Percentiles rank a stretch among this genome's conserved stretches.
These are phyloP conservation scores for Astrephomene gubernaculifera DNA, from an alignment of 139 green algal species.

Conservation along the genomic window DNA sequence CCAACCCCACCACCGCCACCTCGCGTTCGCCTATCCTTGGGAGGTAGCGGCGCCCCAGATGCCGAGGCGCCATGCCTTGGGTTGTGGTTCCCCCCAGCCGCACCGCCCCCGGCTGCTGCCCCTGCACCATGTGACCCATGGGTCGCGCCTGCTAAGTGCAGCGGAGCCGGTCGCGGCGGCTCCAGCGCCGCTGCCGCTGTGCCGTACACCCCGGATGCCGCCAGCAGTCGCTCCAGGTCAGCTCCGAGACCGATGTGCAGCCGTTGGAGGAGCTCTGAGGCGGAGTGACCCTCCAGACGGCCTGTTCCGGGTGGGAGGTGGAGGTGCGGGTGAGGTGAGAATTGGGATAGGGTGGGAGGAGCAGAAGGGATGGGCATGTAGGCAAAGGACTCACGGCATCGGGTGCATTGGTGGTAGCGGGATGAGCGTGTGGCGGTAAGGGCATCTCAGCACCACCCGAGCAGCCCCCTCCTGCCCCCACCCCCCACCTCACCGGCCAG, in stretches of 20 bases:
- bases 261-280: slow-evolving; percentile 31
- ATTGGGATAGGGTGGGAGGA: not conserved
- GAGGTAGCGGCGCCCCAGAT: too few relatives aligned
- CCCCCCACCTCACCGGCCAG: too few relatives aligned
- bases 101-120: too few relatives aligned
- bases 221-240: slow-evolving; percentile 43
- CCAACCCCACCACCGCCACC: too few relatives aligned
- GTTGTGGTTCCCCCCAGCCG: too few relatives aligned
- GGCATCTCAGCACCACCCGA: too few relatives aligned
- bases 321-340: not conserved
- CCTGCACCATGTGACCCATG: too few relatives aligned
- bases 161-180: not conserved
- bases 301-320: not conserved
- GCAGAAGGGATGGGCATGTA: not conserved
- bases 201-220: not conserved
- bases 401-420: not conserved
- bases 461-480: too few relatives aligned
- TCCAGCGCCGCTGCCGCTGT: not conserved
- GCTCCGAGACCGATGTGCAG: slow-evolving; percentile 3
- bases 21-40: too few relatives aligned
- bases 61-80: too few relatives aligned
- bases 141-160: too few relatives aligned
- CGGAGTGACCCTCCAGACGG: slow-evolving; percentile 38
- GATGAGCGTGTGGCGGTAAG: too few relatives aligned
- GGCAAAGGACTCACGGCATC: not conserved